phyloP scores from a whole-genome alignment of 2,329 filamentous ascomycete genomes.

The Orbilia blumenaviensis region DNA sequence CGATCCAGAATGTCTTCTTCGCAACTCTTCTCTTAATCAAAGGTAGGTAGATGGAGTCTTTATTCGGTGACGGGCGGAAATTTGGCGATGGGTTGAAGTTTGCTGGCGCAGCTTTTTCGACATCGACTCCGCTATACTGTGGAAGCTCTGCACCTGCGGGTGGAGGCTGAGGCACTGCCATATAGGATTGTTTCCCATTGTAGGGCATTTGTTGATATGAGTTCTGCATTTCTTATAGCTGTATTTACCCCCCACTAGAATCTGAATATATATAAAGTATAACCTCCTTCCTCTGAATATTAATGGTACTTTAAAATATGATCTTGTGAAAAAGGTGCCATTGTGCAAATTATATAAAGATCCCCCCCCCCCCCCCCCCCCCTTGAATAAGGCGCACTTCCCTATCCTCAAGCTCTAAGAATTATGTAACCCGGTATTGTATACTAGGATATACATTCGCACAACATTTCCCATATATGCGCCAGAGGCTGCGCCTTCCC shows the following conservation, averaged over 20 bases:
- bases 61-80: neutral
- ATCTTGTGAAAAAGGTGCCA: neutral
- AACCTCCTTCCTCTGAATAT: too few species aligned
- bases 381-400: neutral
- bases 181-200: conserved; percentile 2
- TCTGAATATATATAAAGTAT: too few species aligned
- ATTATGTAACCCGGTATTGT: neutral
- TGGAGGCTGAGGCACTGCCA: conserved; percentile 3
- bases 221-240: conserved; percentile 31
- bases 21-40: conserved; percentile 23
- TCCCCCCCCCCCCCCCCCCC: too few species aligned
- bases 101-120: conserved; percentile 27
- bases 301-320: neutral
- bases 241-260: neutral
- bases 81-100: conserved; percentile 14
- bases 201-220: conserved; percentile 30
- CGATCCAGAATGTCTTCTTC: conserved; percentile 30
- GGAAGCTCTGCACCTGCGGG: neutral
- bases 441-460: conserved; percentile 1
- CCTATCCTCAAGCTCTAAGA: neutral
- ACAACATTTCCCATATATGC: conserved; percentile 21
- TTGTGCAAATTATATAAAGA: neutral
- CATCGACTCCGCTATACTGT: neutral
- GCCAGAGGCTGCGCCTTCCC: conserved; percentile 15
- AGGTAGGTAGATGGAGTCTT: conserved; percentile 14